Conservation (phyloP, 805 yeast species). For the Teunomyces aglyptinius region DNA sequence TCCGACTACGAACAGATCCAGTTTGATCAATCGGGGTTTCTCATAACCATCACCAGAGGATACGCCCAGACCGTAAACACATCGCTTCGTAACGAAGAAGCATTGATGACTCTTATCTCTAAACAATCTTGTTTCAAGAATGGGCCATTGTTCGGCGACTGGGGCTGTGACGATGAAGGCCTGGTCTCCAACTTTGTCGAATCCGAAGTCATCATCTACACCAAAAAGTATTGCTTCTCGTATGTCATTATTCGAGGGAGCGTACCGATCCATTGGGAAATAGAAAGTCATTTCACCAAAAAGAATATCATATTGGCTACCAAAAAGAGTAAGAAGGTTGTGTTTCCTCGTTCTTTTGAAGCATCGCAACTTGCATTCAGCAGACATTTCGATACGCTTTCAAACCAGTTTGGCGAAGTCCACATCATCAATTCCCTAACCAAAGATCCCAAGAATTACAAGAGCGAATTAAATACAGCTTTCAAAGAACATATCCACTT, state of each 20-base stretch:
- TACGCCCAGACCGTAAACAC: slow-evolving; percentile 47
- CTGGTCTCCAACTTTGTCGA: slow-evolving; percentile 52
- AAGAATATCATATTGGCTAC: slow-evolving; percentile 25
- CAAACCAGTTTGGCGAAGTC: slow-evolving; percentile 49
- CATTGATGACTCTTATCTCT: slow-evolving; percentile 47
- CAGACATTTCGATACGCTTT: slow-evolving; percentile 48
- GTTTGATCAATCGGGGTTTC: slow-evolving; percentile 48
- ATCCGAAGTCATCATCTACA: slow-evolving; percentile 48
- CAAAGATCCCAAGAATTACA: slow-evolving; percentile 37
- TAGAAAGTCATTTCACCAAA: slow-evolving; percentile 42
- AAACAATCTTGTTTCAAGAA: slow-evolving; percentile 49
- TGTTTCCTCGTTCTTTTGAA: slow-evolving; percentile 51
- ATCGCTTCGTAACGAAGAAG: slow-evolving; percentile 30
- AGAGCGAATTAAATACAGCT: slow-evolving; percentile 44
- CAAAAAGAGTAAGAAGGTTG: slow-evolving; percentile 38
- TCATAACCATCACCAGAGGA: slow-evolving; percentile 50
- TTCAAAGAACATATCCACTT: slow-evolving; percentile 37
- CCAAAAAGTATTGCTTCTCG: slow-evolving; percentile 40
- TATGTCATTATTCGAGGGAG: slow-evolving; percentile 51
- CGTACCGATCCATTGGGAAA: slow-evolving; percentile 55
- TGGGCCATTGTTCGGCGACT: slow-evolving; percentile 54
- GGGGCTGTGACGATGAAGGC: slow-evolving; percentile 59
- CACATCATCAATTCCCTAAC: slow-evolving; percentile 51
- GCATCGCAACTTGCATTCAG: slow-evolving; percentile 52
- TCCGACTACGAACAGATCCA: slow-evolving; percentile 35